These are phyloP conservation scores for Wickerhamiella dianesei DNA, from an alignment of 805 yeast species.

Conservation along the genomic window DNA sequence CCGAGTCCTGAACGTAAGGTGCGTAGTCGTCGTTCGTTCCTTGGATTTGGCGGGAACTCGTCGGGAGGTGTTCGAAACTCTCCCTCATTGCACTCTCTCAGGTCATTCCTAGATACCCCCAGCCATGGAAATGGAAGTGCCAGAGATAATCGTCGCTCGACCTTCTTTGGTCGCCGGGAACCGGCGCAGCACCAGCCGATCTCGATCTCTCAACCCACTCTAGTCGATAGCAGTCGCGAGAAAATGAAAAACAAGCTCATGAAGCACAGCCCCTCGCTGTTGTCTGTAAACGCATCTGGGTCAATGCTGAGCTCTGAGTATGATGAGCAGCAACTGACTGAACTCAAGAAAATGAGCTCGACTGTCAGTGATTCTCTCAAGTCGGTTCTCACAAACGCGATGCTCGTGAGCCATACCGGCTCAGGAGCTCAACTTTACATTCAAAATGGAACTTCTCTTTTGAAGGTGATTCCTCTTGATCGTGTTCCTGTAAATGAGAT, in stretches of 20 bases:
- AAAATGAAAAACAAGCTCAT: constrained; percentile 38
- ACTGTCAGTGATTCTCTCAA: constrained; percentile 22
- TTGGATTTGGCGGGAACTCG: background rate
- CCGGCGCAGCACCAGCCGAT: constrained; percentile 12
- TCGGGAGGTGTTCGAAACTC: background rate
- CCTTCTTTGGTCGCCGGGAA: background rate
- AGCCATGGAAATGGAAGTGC: background rate
- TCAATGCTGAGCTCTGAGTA: constrained; percentile 19
- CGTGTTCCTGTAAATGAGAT: constrained; percentile 32
- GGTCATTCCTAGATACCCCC: background rate
- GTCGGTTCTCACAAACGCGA: constrained; percentile 21
- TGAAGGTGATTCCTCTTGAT: constrained; percentile 32
- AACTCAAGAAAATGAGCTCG: constrained; percentile 17
- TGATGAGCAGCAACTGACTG: constrained; percentile 25
- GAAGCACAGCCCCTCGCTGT: constrained; percentile 36
- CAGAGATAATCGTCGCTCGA: background rate
- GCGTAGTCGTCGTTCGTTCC: background rate
- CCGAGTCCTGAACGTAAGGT: background rate
- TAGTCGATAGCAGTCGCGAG: constrained; percentile 41
- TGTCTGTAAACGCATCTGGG: constrained; percentile 26
- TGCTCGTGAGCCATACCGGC: constrained; percentile 28
- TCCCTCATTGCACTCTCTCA: background rate
- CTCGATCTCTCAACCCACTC: constrained; percentile 44
- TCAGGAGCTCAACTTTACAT: constrained; percentile 39
- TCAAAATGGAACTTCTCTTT: constrained; percentile 26